A percentile compares a stretch with the other conserved stretches of the same genome.
Conservation (phyloP, 345 rosid species). For the Lumnitzera racemosa region DNA sequence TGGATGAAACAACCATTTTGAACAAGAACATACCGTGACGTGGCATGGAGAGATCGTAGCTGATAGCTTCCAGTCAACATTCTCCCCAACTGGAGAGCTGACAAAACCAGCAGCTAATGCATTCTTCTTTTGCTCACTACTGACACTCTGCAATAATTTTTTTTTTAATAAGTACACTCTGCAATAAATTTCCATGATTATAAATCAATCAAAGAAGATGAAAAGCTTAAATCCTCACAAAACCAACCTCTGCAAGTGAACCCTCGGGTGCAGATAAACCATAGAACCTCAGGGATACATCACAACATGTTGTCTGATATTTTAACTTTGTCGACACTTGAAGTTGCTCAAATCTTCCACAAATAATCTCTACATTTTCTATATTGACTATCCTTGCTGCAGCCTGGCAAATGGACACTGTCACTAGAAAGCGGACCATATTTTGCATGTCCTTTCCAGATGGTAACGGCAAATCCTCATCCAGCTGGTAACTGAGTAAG, state of each 20-base stretch:
- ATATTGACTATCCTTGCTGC: conserved; percentile 73
- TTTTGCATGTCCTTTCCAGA: conserved; percentile 81
- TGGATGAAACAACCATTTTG: too few relatives aligned
- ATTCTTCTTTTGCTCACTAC: conserved; percentile 83
- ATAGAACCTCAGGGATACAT: conserved; percentile 73
- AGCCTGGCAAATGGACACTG: conserved; percentile 75
- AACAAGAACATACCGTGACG: conserved; percentile 65
- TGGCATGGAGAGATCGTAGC: conserved; percentile 97
- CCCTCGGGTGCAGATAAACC: conserved; percentile 98
- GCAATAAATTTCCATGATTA: conserved; percentile 16
- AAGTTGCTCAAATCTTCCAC: conserved; percentile 94
- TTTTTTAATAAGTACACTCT: conserved; percentile 46
- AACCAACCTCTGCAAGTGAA: conserved; percentile 92
- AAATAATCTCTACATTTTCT: conserved; percentile 66
- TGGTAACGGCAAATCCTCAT: conserved; percentile 51
- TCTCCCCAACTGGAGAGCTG: conserved; percentile 75
- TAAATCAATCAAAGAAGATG: neutral
- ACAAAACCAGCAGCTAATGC: conserved; percentile 90
- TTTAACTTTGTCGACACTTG: conserved; percentile 72
- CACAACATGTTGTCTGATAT: conserved; percentile 63
- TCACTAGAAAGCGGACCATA: conserved; percentile 67
- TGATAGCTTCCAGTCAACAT: conserved; percentile 89
- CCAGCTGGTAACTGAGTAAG: conserved; percentile 83
- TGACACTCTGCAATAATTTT: conserved; percentile 65
- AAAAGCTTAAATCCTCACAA: conserved; percentile 1